A percentile compares a stretch with the other conserved stretches of the same genome.
Conservation (phyloP, 371 early-diverging fungal genomes). For the Zopfochytrium polystomum region DNA sequence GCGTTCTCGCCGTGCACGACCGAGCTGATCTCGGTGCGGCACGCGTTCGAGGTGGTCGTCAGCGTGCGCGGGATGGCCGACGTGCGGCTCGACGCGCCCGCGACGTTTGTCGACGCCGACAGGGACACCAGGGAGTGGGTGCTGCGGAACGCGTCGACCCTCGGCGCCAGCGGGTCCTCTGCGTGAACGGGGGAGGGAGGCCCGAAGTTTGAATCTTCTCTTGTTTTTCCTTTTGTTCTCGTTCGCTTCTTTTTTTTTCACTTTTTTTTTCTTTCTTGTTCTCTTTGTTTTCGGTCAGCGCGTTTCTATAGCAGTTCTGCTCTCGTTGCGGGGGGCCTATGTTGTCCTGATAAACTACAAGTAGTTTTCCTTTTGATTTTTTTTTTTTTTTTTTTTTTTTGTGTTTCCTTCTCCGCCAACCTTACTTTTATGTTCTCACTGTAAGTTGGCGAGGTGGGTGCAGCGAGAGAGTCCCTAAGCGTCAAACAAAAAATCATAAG, state of each 20-base stretch:
- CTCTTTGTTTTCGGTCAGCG: too few relatives aligned
- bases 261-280: too few relatives aligned
- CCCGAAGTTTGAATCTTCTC: too few relatives aligned
- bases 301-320: too few relatives aligned
- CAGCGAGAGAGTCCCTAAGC: neutral
- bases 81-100: slow-evolving; percentile 15
- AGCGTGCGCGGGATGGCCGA: slow-evolving; percentile 18
- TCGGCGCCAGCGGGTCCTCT: too few relatives aligned
- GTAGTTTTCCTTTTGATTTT: neutral
- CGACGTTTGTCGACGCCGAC: slow-evolving; percentile 23
- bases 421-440: neutral
- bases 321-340: too few relatives aligned
- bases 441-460: neutral
- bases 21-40: slow-evolving; percentile 19
- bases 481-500: too few relatives aligned
- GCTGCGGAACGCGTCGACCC: slow-evolving; percentile 10
- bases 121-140: slow-evolving; percentile 26
- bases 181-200: too few relatives aligned
- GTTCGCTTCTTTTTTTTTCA: too few relatives aligned
- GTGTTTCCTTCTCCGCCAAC: neutral
- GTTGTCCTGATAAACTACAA: neutral
- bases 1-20: slow-evolving; percentile 1
- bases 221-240: too few relatives aligned
- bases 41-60: slow-evolving; percentile 22
- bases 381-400: slow-evolving; percentile 2